Evolutionary conservation across 2,329 filamentous ascomycete species (phyloP), one percentile per base, ranked within the genome.

Genomic region (Phialocephala sp.): DNA sequence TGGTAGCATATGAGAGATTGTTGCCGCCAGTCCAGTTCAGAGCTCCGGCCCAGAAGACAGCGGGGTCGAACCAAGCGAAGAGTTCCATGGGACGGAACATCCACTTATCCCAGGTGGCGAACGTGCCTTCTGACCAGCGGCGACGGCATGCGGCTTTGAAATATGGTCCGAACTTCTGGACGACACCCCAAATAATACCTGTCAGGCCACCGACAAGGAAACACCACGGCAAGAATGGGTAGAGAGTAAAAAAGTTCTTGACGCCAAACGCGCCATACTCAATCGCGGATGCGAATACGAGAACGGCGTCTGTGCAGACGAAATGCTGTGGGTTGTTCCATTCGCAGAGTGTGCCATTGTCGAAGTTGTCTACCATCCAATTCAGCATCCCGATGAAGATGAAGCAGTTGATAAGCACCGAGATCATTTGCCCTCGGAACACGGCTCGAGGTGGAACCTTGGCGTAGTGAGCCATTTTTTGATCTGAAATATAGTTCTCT

Each of bases 401-500:
- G 62, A 67, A 62, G 45, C 62, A 67, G 15, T 64, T 67, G 36
- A 67, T 55, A 14, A 64, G 52, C 20, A 52, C 57, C 1, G 65
- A 64, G 6, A 43, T 35, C 15, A 67, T 67, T n/a, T 67, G 65
- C 68, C 76, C 76, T 9, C 76, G 71, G 60, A 75, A 78, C 41
- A 78, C 75, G 22, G 76, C 75, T 4, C 76, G 75, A 0, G 76
- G 77, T 0, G 77, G 76, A 0, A 78, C 63, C 35, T 76, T 76
- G 18, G 75, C 72, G 59, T 78, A 78, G 61, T 76, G 76, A 8
- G 75, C 77, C 66, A 76, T 76, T 65, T 78, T 78, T 66, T 77
- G 72, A 27, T 77, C 70, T 4, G 73, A 71, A 32, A 73, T 75
- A 15, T 43, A 43, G 83, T 63, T 35, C 22, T 32, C 24, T 45